A percentile compares a stretch with the other conserved stretches of the same genome.
Conservation (phyloP, 805 yeast species). For the Allodekkera sacchari region DNA sequence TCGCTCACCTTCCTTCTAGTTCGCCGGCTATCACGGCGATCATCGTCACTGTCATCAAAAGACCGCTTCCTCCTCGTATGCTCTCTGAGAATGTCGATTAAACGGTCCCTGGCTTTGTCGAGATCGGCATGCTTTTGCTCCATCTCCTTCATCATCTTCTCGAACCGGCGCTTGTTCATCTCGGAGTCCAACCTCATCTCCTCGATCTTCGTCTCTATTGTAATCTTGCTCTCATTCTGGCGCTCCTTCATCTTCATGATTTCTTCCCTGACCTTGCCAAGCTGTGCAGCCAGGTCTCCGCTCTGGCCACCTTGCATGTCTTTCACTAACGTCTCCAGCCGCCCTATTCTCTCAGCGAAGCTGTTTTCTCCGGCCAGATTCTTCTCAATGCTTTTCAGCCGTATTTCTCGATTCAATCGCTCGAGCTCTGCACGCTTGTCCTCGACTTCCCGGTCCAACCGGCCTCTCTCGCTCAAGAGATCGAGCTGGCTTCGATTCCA, state of each 20-base stretch:
- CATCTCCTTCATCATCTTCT: slow-evolving; percentile 15
- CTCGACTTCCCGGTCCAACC: slow-evolving; percentile 5
- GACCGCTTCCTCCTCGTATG: slow-evolving; percentile 10
- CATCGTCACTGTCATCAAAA: too few relatives aligned
- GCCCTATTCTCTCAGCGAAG: slow-evolving; percentile 5
- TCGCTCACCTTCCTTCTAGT: too few relatives aligned
- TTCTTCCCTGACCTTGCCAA: slow-evolving; percentile 16
- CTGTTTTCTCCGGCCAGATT: not conserved
- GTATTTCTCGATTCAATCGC: slow-evolving; percentile 7
- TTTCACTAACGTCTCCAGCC: slow-evolving; percentile 5
- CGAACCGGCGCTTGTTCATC: slow-evolving; percentile 17
- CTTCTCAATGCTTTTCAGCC: slow-evolving; percentile 1
- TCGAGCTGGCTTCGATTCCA: slow-evolving; percentile 7
- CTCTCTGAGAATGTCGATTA: slow-evolving; percentile 15
- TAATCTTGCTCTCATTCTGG: slow-evolving; percentile 47
- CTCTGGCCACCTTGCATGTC: slow-evolving; percentile 11
- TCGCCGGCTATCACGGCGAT: too few relatives aligned
- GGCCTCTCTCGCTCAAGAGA: slow-evolving; percentile 1
- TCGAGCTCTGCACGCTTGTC: slow-evolving; percentile 7
- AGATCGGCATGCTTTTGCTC: slow-evolving; percentile 19
- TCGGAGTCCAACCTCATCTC: slow-evolving; percentile 47
- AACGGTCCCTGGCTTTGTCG: slow-evolving; percentile 19
- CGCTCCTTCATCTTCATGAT: slow-evolving; percentile 14
- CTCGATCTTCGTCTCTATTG: slow-evolving; percentile 61
- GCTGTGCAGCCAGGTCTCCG: slow-evolving; percentile 11